phyloP scores from a whole-genome alignment of 208 protist genomes.

The Leishmania major region DNA sequence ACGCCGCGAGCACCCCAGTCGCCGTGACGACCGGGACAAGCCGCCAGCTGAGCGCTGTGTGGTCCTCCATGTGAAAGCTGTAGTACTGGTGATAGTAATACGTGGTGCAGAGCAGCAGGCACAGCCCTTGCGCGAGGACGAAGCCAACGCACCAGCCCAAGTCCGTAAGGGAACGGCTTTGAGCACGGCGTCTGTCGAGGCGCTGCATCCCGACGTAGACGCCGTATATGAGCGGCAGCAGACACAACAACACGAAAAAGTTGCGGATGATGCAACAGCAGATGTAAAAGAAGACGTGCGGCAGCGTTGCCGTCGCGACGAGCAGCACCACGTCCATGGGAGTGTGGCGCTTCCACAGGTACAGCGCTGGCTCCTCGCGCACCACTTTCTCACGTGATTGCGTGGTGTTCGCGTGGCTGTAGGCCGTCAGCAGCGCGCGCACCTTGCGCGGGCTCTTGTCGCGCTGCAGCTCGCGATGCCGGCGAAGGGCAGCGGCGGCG shows the following conservation, averaged over 20 bases:
- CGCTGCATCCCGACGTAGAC: slow-evolving; percentile 26
- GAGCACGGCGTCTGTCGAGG: slow-evolving; percentile 11
- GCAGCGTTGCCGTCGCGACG: slow-evolving; percentile 21
- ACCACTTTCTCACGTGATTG: slow-evolving; percentile 32
- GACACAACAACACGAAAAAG: slow-evolving; percentile 28
- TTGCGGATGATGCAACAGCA: slow-evolving; percentile 25
- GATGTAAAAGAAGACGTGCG: slow-evolving; percentile 37
- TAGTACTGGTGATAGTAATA: slow-evolving; percentile 26
- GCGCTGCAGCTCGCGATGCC: background rate
- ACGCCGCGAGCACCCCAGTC: slow-evolving; percentile 14
- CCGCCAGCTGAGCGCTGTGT: slow-evolving; percentile 24
- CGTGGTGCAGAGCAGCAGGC: slow-evolving; percentile 24
- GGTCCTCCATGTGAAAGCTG: slow-evolving; percentile 21
- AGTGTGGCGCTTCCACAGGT: slow-evolving; percentile 28
- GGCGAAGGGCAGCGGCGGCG: slow-evolving; percentile 15
- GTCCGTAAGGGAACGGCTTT: slow-evolving; percentile 26
- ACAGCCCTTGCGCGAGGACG: slow-evolving; percentile 22
- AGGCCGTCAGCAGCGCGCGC: slow-evolving; percentile 30
- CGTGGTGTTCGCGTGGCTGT: slow-evolving; percentile 28
- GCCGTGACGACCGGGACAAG: slow-evolving; percentile 31
- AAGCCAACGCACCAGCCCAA: slow-evolving; percentile 32
- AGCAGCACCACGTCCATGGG: slow-evolving; percentile 17
- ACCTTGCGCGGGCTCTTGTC: slow-evolving; percentile 22
- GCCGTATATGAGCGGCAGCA: slow-evolving; percentile 24
- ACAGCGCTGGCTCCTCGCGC: slow-evolving; percentile 15